phyloP scores from a whole-genome alignment of 495 filamentous ascomycete genomes.

The Cercophora samala region DNA sequence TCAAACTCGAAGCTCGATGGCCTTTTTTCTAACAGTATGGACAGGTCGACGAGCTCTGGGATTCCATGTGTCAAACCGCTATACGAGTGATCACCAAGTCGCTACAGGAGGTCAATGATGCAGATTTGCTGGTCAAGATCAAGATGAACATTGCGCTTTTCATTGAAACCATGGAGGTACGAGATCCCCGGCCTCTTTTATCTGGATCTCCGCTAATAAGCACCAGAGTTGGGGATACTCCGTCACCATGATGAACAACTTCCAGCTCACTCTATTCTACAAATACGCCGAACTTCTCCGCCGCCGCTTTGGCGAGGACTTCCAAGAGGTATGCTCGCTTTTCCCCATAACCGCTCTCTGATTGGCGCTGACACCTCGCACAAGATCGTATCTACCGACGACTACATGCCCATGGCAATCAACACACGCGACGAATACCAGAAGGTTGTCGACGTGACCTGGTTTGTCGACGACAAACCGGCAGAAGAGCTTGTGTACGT shows the following conservation, averaged over 20 bases:
- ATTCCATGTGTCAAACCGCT: slow-evolving; percentile 90
- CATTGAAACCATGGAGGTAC: slow-evolving; percentile 92
- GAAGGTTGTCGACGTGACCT: slow-evolving; percentile 88
- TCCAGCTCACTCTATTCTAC: slow-evolving; percentile 80
- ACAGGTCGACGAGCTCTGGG: slow-evolving; percentile 94
- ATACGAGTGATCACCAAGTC: slow-evolving; percentile 76
- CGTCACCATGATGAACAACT: slow-evolving; percentile 72
- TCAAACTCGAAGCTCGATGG: neutral
- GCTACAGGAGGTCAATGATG: slow-evolving; percentile 71
- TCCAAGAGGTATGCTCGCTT: slow-evolving; percentile 69
- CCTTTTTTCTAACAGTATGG: slow-evolving; percentile 25
- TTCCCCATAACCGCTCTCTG: slow-evolving; percentile 56
- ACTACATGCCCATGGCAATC: slow-evolving; percentile 99
- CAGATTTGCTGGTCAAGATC: slow-evolving; percentile 81
- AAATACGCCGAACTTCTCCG: slow-evolving; percentile 94
- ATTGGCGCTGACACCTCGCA: slow-evolving; percentile 64
- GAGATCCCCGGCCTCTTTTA: neutral
- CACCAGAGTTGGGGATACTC: slow-evolving; percentile 81
- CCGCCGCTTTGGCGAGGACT: slow-evolving; percentile 84
- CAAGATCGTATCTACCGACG: slow-evolving; percentile 92
- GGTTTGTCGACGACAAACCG: slow-evolving; percentile 80
- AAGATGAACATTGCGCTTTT: slow-evolving; percentile 91
- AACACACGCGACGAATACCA: slow-evolving; percentile 86
- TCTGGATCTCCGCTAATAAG: slow-evolving; percentile 25
- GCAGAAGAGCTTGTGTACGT: slow-evolving; percentile 71